Evolutionary conservation across 306 rosid genomes (phyloP), one percentile per base, ranked within the genome.

Genomic region (Prunus armeniaca): DNA sequence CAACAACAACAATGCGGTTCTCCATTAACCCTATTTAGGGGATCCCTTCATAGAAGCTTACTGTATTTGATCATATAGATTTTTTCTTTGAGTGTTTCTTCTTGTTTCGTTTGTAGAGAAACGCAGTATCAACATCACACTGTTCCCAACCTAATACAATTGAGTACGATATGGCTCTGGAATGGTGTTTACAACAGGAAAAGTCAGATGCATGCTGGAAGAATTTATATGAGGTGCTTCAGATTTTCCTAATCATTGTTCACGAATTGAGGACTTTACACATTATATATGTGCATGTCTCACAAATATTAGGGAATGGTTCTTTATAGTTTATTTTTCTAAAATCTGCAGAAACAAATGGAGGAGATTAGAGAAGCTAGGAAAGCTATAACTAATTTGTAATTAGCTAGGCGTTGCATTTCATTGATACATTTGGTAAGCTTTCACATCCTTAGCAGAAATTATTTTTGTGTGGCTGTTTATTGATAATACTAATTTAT

Each of bases 111-210:
- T 1, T 65, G 49, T 79, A 91, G 93, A 88, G 71, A 84, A 82
- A 79, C 27, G 91, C 89, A 57, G 86, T 88, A 68, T 85, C 91
- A 71, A 88, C 96, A 19, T 82, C 93, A 46, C 96, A 91, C 77
- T 85, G 87, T 72, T 10, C 96, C n/a, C 90, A 88, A 72, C 62
- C 81, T 49, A 91, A 91, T 76, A 77, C 87, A 19, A 45, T 89
- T 46, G 96, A 87, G 65, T 83, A 78, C 11, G 60, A 27, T 5
- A 74, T 88, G 88, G 88, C 91, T 27, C 43, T 56, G 57, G 82
- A 80, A 14, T 91, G 93, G 92, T 34, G 43, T 69, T 14, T 9
- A 49, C 81, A 62, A 24, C 83, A 86, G 67, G 49, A 43, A 10
- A 80, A 50, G 75, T 82, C 83, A 0, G 85, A 92, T 57, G 67